These are phyloP conservation scores for Bipolaris bicolor DNA, from an alignment of 2,329 filamentous ascomycete species.

Conservation along the genomic window DNA sequence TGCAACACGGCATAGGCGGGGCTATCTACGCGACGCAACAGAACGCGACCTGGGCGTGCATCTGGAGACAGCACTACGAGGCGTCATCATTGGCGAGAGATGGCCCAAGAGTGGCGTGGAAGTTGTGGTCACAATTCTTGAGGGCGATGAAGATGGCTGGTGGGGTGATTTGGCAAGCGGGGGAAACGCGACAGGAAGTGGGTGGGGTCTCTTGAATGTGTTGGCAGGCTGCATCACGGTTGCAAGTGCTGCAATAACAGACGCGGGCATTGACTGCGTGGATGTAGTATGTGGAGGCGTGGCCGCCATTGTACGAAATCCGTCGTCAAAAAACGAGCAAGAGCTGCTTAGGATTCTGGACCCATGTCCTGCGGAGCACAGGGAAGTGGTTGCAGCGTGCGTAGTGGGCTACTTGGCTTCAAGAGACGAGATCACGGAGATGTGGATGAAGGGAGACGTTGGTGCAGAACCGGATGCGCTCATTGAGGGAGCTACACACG, in stretches of 20 bases:
- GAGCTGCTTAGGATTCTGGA: slow-evolving; percentile 70
- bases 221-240: slow-evolving; percentile 92
- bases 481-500: slow-evolving; percentile 68
- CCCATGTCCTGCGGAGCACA: slow-evolving; percentile 80
- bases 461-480: slow-evolving; percentile 58
- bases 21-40: slow-evolving; percentile 82
- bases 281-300: slow-evolving; percentile 90
- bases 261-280: slow-evolving; percentile 95
- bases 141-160: slow-evolving; percentile 84
- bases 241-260: slow-evolving; percentile 87
- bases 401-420: slow-evolving; percentile 87
- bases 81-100: slow-evolving; percentile 87
- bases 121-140: slow-evolving; percentile 88
- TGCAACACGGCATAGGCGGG: slow-evolving; percentile 79
- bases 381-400: slow-evolving; percentile 78
- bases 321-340: slow-evolving; percentile 28
- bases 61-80: slow-evolving; percentile 86
- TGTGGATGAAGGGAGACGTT: slow-evolving; percentile 86
- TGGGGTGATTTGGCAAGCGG: slow-evolving; percentile 58
- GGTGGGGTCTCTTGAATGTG: slow-evolving; percentile 91
- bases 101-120: slow-evolving; percentile 99
- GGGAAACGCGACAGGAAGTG: slow-evolving; percentile 61
- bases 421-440: slow-evolving; percentile 88
- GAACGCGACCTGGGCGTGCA: slow-evolving; percentile 92
- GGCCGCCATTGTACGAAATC: slow-evolving; percentile 70